Percentiles rank a stretch among this genome's conserved stretches.
Evolutionary conservation across 495 filamentous ascomycete species (phyloP).

Genomic region (Tuber brumale): DNA sequence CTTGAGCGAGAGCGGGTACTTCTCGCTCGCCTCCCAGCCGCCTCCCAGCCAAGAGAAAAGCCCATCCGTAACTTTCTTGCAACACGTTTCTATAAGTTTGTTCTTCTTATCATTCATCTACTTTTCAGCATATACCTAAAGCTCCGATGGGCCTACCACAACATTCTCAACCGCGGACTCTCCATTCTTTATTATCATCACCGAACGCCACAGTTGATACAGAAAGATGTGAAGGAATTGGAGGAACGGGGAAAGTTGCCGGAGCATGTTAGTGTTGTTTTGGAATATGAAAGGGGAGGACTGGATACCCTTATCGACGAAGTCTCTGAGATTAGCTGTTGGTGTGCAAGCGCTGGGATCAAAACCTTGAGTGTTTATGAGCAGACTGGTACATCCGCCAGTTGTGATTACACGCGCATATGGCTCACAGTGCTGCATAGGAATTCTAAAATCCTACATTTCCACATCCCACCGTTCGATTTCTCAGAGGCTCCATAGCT

Average conservation of each 20-base stretch:
- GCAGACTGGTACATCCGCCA: conserved; percentile 59
- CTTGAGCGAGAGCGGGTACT: conserved; percentile 36
- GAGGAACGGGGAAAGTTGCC: conserved; percentile 54
- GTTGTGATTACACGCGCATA: neutral
- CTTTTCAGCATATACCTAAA: conserved; percentile 83
- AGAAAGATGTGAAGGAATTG: conserved; percentile 72
- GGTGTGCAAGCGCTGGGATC: conserved; percentile 84
- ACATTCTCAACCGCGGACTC: conserved; percentile 63
- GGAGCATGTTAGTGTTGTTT: conserved; percentile 77
- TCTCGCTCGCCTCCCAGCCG: conserved; percentile 24
- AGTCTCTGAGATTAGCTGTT: conserved; percentile 79
- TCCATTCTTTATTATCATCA: conserved; percentile 87
- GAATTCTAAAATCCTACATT: conserved; percentile 78
- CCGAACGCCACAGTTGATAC: conserved; percentile 82
- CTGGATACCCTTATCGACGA: conserved; percentile 81
- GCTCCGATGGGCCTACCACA: conserved; percentile 69
- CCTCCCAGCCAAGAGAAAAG: neutral
- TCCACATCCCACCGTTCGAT: conserved; percentile 67
- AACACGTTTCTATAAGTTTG: conserved; percentile 31
- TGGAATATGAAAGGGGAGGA: conserved; percentile 65
- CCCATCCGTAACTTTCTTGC: conserved; percentile 36
- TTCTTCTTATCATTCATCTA: conserved; percentile 56
- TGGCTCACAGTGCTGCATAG: conserved; percentile 46
- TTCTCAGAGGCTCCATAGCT: conserved; percentile 65
- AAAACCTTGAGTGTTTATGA: conserved; percentile 83